Evolutionary conservation across 768 basidiomycete genomes (phyloP).

Genomic region (Hirschioporus abietinus): DNA sequence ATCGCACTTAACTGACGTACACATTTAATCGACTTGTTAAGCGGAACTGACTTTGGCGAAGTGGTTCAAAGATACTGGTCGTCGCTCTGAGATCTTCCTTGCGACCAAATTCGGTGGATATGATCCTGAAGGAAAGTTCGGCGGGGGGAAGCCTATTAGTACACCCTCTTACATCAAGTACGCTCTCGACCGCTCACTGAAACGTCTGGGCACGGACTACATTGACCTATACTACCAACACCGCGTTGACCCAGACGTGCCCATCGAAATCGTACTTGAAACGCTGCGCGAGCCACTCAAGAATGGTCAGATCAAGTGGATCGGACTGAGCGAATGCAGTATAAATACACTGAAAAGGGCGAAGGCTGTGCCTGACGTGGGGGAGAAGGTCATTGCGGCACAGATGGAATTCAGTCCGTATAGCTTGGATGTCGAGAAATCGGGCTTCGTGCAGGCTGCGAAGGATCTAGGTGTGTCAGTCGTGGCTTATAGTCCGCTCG

Average conservation of each 20-base stretch:
- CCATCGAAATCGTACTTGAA: slow-evolving; percentile 5
- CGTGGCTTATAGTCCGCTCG: slow-evolving; percentile 29
- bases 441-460: slow-evolving; percentile 22
- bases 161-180: slow-evolving; percentile 16
- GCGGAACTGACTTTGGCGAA: slow-evolving; percentile 19
- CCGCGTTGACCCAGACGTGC: slow-evolving; percentile 9
- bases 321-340: slow-evolving; percentile 19
- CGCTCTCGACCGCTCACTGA: slow-evolving; percentile 15
- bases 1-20: background rate
- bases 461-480: slow-evolving; percentile 26
- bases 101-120: slow-evolving; percentile 23
- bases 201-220: slow-evolving; percentile 18
- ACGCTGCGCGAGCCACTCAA: slow-evolving; percentile 10
- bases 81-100: slow-evolving; percentile 21
- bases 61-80: slow-evolving; percentile 21
- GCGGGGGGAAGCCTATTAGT: slow-evolving; percentile 19
- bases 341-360: background rate
- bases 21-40: background rate
- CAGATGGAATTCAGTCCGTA: slow-evolving; percentile 29
- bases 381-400: slow-evolving; percentile 17
- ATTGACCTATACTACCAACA: slow-evolving; percentile 23
- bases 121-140: slow-evolving; percentile 14
- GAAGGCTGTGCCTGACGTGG: background rate
- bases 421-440: slow-evolving; percentile 17
- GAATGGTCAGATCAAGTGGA: slow-evolving; percentile 25